A percentile compares a stretch with the other conserved stretches of the same genome.
These are phyloP conservation scores for Russula griseocarnosa DNA, from an alignment of 768 basidiomycete species.

Conservation along the genomic window DNA sequence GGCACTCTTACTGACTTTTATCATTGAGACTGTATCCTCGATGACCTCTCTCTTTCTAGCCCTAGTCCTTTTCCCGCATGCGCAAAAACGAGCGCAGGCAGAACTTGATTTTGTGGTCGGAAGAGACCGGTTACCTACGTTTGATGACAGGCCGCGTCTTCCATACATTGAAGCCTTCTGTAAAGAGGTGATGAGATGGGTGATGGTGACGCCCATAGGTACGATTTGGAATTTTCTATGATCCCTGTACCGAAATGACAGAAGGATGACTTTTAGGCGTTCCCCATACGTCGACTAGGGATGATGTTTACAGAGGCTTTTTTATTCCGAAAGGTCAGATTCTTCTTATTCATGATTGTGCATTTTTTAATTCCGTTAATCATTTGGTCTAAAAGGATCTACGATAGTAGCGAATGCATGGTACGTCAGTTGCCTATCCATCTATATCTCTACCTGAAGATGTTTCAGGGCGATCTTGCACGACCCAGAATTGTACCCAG, in stretches of 20 bases:
- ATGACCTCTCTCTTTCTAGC: conserved; percentile 32
- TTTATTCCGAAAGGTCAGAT: neutral
- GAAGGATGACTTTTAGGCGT: neutral
- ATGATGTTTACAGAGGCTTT: neutral
- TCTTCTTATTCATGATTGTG: neutral
- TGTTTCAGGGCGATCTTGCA: neutral
- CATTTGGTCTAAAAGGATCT: neutral
- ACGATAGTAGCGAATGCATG: neutral
- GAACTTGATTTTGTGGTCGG: conserved; percentile 33
- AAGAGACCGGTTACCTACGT: conserved; percentile 31
- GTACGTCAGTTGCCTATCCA: neutral
- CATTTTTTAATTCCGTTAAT: neutral
- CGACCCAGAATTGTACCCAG: neutral
- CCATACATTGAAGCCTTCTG: conserved; percentile 33
- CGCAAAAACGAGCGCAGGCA: conserved; percentile 30
- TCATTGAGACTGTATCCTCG: conserved; percentile 25
- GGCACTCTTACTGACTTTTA: neutral
- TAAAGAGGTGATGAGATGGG: conserved; percentile 33
- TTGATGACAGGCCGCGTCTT: conserved; percentile 30
- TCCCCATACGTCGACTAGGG: neutral
- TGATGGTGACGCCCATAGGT: conserved; percentile 19
- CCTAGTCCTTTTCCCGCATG: conserved; percentile 33
- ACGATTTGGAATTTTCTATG: neutral
- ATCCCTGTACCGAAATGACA: neutral
- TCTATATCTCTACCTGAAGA: neutral